Percentiles rank a stretch among this genome's conserved stretches.
Evolutionary conservation across 2,329 filamentous ascomycete species (phyloP).

Genomic region (Botrytis galanthina): DNA sequence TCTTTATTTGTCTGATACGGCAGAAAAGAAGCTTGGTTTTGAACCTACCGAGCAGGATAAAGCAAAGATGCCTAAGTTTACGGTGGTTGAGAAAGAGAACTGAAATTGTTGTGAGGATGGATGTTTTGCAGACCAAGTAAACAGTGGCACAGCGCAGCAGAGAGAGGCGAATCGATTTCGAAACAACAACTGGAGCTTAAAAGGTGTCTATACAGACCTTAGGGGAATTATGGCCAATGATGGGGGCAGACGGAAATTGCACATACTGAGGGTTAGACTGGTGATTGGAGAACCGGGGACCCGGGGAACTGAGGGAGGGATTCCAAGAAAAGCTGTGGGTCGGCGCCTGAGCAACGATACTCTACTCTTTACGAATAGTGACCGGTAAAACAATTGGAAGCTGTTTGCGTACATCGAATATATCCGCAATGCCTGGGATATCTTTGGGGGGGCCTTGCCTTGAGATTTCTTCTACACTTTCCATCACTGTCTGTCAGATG

Average conservation of each 20-base stretch:
- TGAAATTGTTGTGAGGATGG: not conserved
- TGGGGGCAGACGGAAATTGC: not conserved
- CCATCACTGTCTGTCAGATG: not conserved
- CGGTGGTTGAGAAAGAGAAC: conserved; percentile 52
- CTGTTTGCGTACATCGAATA: not conserved
- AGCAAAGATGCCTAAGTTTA: conserved; percentile 65
- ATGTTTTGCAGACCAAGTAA: not conserved
- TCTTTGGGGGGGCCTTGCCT: not conserved
- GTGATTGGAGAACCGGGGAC: not conserved
- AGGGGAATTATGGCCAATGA: not conserved
- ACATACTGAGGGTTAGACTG: not conserved
- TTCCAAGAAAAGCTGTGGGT: not conserved
- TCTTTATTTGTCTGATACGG: conserved; percentile 68
- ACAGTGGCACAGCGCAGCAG: not conserved
- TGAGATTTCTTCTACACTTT: not conserved
- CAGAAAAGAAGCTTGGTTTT: conserved; percentile 71
- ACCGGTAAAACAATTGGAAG: not conserved
- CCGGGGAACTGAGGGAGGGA: not conserved
- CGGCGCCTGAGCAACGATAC: not conserved
- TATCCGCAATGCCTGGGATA: not conserved
- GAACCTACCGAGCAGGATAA: conserved; percentile 72
- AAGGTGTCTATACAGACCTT: not conserved
- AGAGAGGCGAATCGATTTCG: not conserved
- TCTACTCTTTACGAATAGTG: not conserved
- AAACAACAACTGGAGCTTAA: not conserved